These are phyloP conservation scores for Amanita molliuscula DNA, from an alignment of 768 basidiomycete genomes.

Conservation along the genomic window DNA sequence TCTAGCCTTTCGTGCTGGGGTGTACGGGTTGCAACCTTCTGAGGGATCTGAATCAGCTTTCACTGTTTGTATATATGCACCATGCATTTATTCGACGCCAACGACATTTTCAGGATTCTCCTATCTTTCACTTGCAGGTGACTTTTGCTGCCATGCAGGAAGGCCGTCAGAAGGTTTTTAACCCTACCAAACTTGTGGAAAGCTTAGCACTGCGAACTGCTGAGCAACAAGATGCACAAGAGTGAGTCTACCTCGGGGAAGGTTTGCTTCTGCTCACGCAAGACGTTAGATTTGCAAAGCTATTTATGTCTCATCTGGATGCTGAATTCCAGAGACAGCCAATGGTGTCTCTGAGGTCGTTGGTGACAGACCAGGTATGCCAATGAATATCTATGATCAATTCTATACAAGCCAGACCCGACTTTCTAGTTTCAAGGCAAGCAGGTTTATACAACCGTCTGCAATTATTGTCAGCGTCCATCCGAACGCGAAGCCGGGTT, in stretches of 20 bases:
- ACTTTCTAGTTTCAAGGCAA: slow-evolving; percentile 73
- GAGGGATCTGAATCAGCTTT: slow-evolving; percentile 35
- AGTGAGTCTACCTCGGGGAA: slow-evolving; percentile 37
- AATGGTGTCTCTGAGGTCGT: slow-evolving; percentile 45
- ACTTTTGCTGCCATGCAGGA: slow-evolving; percentile 83
- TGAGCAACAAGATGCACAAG: slow-evolving; percentile 96
- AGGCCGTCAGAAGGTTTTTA: slow-evolving; percentile 59
- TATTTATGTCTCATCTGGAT: slow-evolving; percentile 87
- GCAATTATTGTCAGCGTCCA: slow-evolving; percentile 52
- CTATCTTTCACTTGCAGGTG: slow-evolving; percentile 67
- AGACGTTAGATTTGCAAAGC: slow-evolving; percentile 71
- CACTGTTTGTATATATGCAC: slow-evolving; percentile 18
- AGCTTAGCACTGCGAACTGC: slow-evolving; percentile 70
- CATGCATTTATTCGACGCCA: background rate
- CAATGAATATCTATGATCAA: background rate
- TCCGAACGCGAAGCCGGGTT: slow-evolving; percentile 70
- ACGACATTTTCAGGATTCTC: slow-evolving; percentile 45
- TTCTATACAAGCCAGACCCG: background rate
- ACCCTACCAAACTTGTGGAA: slow-evolving; percentile 78
- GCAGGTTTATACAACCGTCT: slow-evolving; percentile 72
- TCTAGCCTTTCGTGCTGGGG: slow-evolving; percentile 66
- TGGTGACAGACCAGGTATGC: slow-evolving; percentile 64
- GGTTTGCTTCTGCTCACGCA: background rate
- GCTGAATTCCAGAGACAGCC: slow-evolving; percentile 80
- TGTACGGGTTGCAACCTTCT: slow-evolving; percentile 66